Evolutionary conservation across 371 early-diverging fungal genomes (phyloP).

Genomic region (Mortierella sp.): DNA sequence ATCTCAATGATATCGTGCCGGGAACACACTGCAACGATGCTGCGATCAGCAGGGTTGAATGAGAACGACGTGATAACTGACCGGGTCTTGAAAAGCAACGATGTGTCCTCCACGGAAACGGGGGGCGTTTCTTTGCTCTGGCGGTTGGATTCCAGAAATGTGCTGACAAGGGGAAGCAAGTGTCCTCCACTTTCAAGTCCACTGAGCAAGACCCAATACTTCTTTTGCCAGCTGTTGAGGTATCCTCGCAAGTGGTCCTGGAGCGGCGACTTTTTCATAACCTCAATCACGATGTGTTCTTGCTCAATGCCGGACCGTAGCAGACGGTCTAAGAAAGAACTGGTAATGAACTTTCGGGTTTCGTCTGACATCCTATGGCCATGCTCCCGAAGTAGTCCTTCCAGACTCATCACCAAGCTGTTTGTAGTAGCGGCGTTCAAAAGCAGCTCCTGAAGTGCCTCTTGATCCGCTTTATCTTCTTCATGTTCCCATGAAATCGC

Average conservation of each 20-base stretch:
- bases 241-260: conserved; percentile 50
- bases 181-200: conserved; percentile 59
- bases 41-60: conserved; percentile 55
- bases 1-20: conserved; percentile 68
- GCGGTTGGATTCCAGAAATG: conserved; percentile 41
- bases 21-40: conserved; percentile 62
- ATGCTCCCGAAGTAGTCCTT: conserved; percentile 46
- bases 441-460: conserved; percentile 21
- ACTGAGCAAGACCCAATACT: conserved; percentile 67
- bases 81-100: conserved; percentile 42
- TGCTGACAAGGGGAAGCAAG: conserved; percentile 59
- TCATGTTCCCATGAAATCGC: conserved; percentile 23
- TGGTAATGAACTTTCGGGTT: conserved; percentile 45
- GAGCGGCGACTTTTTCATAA: conserved; percentile 32
- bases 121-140: conserved; percentile 31
- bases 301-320: conserved; percentile 41
- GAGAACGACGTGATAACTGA: conserved; percentile 50
- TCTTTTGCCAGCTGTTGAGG: conserved; percentile 56
- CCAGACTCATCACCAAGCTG: conserved; percentile 47
- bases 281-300: conserved; percentile 29
- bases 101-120: conserved; percentile 32
- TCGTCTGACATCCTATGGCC: conserved; percentile 51
- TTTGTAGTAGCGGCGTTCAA: conserved; percentile 51
- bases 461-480: conserved; percentile 30
- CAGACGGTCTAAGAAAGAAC: conserved; percentile 46